Percentiles rank a stretch among this genome's conserved stretches.
These are phyloP conservation scores for Hypoxylon sp. DNA, from an alignment of 2,329 filamentous ascomycete species.

Conservation along the genomic window DNA sequence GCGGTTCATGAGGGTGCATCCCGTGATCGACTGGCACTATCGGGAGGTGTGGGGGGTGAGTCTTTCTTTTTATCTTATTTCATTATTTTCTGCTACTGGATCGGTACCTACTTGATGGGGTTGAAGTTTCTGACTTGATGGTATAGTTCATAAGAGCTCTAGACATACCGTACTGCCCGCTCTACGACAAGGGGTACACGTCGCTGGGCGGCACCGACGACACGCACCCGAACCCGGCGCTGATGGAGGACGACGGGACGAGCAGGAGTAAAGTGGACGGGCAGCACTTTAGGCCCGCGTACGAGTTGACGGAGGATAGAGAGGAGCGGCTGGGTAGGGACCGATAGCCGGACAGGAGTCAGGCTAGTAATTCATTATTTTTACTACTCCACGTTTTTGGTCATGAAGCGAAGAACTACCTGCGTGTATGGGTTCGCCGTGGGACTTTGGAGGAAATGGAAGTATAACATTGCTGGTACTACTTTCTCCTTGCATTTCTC, in stretches of 20 bases:
- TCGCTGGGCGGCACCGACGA: slow-evolving; percentile 91
- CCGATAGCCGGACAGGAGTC: slow-evolving; percentile 50
- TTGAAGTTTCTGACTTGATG: not conserved
- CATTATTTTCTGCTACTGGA: slow-evolving; percentile 1
- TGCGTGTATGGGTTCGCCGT: too few species aligned
- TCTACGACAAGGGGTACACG: slow-evolving; percentile 92
- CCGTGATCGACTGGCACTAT: slow-evolving; percentile 98
- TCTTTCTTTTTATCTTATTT: slow-evolving; percentile 44
- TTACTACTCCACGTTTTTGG: too few species aligned
- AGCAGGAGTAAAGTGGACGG: slow-evolving; percentile 50
- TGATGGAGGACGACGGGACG: slow-evolving; percentile 58
- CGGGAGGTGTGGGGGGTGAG: slow-evolving; percentile 92
- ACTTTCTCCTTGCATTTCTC: not conserved
- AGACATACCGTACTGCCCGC: slow-evolving; percentile 81
- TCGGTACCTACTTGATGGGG: not conserved
- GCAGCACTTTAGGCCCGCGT: slow-evolving; percentile 73
- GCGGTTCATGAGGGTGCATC: slow-evolving; percentile 90
- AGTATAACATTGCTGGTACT: too few species aligned
- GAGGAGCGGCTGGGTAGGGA: slow-evolving; percentile 84
- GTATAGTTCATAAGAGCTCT: slow-evolving; percentile 81
- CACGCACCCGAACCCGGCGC: slow-evolving; percentile 86
- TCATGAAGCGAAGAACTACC: too few species aligned
- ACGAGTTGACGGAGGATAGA: slow-evolving; percentile 78
- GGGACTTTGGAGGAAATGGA: too few species aligned
- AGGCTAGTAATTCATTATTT: not conserved